Conservation (phyloP, 2,329 filamentous ascomycete genomes). For the Penicillium capsulatum region DNA sequence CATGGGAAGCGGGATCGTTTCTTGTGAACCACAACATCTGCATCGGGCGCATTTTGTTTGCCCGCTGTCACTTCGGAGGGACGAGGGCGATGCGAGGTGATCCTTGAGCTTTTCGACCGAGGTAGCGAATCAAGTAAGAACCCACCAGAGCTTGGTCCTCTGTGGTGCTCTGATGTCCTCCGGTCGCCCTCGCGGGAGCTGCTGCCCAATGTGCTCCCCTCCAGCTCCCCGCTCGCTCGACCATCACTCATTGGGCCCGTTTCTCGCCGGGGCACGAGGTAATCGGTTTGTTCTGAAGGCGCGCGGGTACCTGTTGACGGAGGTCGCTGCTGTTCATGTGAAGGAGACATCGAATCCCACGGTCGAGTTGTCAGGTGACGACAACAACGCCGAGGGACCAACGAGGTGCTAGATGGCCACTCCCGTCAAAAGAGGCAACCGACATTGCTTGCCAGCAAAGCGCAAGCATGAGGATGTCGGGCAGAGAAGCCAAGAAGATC, state of each 20-base stretch:
- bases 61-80: constrained; percentile 31
- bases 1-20: constrained; percentile 35
- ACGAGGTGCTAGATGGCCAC: constrained; percentile 21
- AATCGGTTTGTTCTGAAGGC: constrained; percentile 14
- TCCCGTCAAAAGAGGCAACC: constrained; percentile 20
- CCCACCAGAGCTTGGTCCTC: constrained; percentile 35
- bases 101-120: constrained; percentile 25
- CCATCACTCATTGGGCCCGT: constrained; percentile 27
- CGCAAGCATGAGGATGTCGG: constrained; percentile 20
- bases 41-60: constrained; percentile 40
- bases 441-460: constrained; percentile 14
- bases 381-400: constrained; percentile 19
- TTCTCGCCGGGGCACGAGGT: constrained; percentile 14
- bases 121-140: constrained; percentile 45
- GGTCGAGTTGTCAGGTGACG: constrained; percentile 17
- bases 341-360: constrained; percentile 14
- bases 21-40: constrained; percentile 32
- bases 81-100: constrained; percentile 22
- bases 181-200: constrained; percentile 35
- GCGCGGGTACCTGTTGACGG: constrained; percentile 2
- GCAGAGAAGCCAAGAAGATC: neutral
- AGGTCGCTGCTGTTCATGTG: constrained; percentile 11
- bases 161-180: constrained; percentile 23
- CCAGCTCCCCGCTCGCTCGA: constrained; percentile 31
- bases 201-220: constrained; percentile 36